Conservation (phyloP, 208 protist genomes). For the Leishmania braziliensis region DNA sequence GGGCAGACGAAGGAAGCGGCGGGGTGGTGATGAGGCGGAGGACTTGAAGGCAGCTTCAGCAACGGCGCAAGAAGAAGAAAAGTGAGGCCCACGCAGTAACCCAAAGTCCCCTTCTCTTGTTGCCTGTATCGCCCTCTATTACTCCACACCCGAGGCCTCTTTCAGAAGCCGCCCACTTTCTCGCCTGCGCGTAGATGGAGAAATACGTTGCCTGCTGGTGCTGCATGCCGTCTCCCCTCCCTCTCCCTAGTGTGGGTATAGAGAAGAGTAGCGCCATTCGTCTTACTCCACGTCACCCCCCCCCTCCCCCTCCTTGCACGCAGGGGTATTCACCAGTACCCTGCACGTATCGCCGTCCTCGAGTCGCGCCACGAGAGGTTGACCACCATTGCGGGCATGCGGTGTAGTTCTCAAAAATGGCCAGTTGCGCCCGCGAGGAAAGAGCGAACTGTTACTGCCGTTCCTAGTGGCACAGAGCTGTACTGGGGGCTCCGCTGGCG, state of each 20-base stretch:
- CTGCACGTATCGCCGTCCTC: background rate
- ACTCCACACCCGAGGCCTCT: background rate
- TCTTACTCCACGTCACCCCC: background rate
- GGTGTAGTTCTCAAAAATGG: background rate
- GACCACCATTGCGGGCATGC: background rate
- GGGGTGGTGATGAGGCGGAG: background rate
- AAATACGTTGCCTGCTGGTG: background rate
- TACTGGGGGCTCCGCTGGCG: background rate
- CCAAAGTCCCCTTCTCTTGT: background rate
- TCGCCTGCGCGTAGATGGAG: background rate
- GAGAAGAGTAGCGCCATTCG: background rate
- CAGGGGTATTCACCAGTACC: background rate
- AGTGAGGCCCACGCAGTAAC: background rate
- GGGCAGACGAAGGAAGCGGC: background rate
- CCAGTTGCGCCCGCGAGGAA: background rate
- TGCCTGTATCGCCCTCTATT: background rate
- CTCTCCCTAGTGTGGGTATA: background rate
- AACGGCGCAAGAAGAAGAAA: background rate
- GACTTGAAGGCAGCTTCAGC: no score
- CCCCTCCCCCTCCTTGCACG: background rate
- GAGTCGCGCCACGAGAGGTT: background rate
- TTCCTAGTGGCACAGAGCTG: no score
- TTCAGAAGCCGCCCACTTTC: background rate
- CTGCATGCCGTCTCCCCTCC: background rate
- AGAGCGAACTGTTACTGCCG: background rate